Evolutionary conservation across 495 filamentous ascomycete genomes (phyloP).

Genomic region (Annulohypoxylon nitens): DNA sequence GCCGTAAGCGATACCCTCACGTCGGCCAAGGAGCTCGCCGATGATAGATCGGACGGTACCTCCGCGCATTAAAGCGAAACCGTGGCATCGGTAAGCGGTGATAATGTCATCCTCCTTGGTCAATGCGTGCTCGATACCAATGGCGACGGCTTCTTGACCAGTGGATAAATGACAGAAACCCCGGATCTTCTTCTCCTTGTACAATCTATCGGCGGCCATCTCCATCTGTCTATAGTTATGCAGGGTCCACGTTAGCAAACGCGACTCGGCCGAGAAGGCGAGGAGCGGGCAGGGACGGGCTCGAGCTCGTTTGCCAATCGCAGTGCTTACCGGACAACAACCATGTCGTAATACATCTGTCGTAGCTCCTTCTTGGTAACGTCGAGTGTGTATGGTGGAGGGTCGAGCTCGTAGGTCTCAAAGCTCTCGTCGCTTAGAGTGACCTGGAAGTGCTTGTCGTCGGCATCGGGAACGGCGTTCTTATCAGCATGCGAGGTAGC

Average conservation of each 20-base stretch:
- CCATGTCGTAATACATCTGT: constrained; percentile 99
- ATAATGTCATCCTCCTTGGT: constrained; percentile 92
- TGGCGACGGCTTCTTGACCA: constrained; percentile 96
- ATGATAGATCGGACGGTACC: constrained; percentile 93
- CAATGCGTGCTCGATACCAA: constrained; percentile 97
- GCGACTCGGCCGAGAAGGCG: constrained; percentile 18
- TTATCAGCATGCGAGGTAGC: constrained; percentile 91
- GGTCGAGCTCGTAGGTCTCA: constrained; percentile 99
- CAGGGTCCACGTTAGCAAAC: constrained; percentile 20
- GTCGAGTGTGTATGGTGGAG: constrained; percentile 88
- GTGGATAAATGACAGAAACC: constrained; percentile 99
- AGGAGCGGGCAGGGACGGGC: neutral
- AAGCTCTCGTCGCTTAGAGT: constrained; percentile 96
- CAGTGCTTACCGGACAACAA: constrained; percentile 79
- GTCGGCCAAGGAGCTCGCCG: constrained; percentile 92
- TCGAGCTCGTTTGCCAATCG: constrained; percentile 13
- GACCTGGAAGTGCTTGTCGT: constrained; percentile 94
- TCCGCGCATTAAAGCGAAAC: constrained; percentile 96
- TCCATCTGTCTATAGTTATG: constrained; percentile 85
- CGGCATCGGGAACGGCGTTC: constrained; percentile 81
- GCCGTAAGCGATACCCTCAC: constrained; percentile 96
- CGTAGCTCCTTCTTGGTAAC: constrained; percentile 98
- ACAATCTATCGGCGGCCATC: constrained; percentile 96
- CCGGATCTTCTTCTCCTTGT: constrained; percentile 99
- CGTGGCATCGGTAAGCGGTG: constrained; percentile 98